Base-by-base conservation (phyloP, 2,329 filamentous ascomycete species). In the Orbilia ellipsospora region DNA sequence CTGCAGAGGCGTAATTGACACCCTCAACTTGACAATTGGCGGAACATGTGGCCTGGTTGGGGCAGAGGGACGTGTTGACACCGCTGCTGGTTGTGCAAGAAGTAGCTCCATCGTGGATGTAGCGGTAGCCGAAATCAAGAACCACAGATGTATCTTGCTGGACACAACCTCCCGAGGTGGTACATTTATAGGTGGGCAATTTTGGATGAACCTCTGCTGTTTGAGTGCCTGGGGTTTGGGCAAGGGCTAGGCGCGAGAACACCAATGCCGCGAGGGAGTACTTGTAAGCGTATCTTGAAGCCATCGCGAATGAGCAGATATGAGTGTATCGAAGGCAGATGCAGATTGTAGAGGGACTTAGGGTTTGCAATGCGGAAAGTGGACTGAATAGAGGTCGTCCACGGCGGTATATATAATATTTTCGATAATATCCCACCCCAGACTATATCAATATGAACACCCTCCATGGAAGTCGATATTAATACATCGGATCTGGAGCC, bases 151-250 rank as follows among this genome's bases (percentile, higher is more conserved):
- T 82, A 44, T 81, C 79, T 45, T 82, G 81, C 23, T 78, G 45
- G 52, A 80, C 80, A 77, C 82, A 83, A 45, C 83, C 83, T 44
- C 79, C 79, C 2, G 77, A 77, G 51, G 80, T 83, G 50, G 82
- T 83, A 77, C 82, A 83, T 76, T 83, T 82, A 78, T 81, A 82
- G 10, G 82, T 83, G 10, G 79, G 81, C 42, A 83, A 78, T 72
- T 81, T 81, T 20, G 82, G 82, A 60, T 83, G 82, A n/a, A 80
- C 78, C 74, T 83, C 82, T 15, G 79, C 20, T 13, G 54, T 56
- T 4, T 13, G 4, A 6, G 72, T 75, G 13, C 31, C 75, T 8
- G 64, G 64, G 6, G 36, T 44, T 40, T 75, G 72, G 5, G 72
- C 59, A 4, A 54, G 7, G 23, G 55, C 64, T 12, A 75, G 50